A percentile compares a stretch with the other conserved stretches of the same genome.
Evolutionary conservation across 176 grass and related monocot genomes (phyloP).

Genomic region (Ananas comosus): DNA sequence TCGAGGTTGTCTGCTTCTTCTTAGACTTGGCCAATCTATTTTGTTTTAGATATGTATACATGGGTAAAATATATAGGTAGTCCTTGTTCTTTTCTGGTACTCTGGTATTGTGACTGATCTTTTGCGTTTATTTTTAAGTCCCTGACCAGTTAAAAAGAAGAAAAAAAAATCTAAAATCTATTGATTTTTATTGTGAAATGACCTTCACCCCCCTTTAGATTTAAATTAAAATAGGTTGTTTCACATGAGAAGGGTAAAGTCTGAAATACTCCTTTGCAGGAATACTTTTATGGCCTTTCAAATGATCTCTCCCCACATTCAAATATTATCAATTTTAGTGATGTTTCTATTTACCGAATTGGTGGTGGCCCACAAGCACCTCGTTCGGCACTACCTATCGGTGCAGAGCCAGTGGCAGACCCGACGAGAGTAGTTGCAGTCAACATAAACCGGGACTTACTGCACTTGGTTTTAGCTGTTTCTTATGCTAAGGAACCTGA

Average conservation of each 20-base stretch:
- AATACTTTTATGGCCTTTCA: slow-evolving; percentile 89
- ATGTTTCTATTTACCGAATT: slow-evolving; percentile 76
- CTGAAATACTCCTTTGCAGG: slow-evolving; percentile 30
- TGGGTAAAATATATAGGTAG: too few species aligned
- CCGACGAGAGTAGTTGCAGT: slow-evolving; percentile 62
- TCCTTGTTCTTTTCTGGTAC: too few species aligned
- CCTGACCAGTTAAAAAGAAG: too few species aligned
- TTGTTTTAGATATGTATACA: too few species aligned
- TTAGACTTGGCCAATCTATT: too few species aligned
- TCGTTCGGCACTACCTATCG: slow-evolving; percentile 75
- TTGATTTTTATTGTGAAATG: too few species aligned
- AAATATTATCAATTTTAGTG: slow-evolving; percentile 84
- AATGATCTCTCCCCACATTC: slow-evolving; percentile 94
- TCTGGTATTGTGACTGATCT: too few species aligned
- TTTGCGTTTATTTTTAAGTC: too few species aligned
- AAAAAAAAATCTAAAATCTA: too few species aligned
- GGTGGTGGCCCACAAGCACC: slow-evolving; percentile 91
- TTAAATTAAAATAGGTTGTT: too few species aligned
- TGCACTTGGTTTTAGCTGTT: slow-evolving; percentile 79
- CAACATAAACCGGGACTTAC: slow-evolving; percentile 83
- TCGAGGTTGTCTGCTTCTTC: neutral
- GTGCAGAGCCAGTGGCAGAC: slow-evolving; percentile 81
- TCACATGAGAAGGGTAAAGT: neutral
- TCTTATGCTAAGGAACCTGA: slow-evolving; percentile 89
- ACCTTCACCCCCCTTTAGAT: too few species aligned